phyloP scores from a whole-genome alignment of 2,329 filamentous ascomycete genomes.

The Pseudodiploospora longispora region DNA sequence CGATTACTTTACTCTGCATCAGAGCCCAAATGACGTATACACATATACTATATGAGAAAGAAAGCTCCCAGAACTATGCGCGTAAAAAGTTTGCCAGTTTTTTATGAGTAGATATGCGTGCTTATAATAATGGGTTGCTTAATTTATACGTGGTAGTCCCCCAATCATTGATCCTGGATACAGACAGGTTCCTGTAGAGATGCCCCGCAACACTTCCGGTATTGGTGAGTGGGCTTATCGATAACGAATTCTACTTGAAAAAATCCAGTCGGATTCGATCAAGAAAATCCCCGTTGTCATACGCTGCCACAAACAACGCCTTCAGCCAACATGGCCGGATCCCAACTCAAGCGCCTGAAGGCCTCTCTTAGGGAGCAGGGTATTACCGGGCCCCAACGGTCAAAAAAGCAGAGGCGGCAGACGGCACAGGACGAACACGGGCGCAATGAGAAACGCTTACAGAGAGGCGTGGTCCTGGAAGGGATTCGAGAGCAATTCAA shows the following conservation, averaged over 20 bases:
- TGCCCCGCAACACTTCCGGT: background rate
- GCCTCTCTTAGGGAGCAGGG: constrained; percentile 82
- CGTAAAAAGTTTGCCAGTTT: no score
- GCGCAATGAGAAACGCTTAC: constrained; percentile 63
- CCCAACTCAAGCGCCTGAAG: constrained; percentile 94
- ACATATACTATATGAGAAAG: no score
- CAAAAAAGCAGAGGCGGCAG: constrained; percentile 86
- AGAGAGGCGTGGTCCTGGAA: constrained; percentile 69
- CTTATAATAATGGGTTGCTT: no score
- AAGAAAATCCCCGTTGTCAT: background rate
- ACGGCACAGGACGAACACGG: constrained; percentile 57
- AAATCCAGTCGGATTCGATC: constrained; percentile 4
- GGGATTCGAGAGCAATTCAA: constrained; percentile 95
- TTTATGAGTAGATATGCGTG: no score
- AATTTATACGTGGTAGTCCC: no score
- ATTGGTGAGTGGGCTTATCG: background rate
- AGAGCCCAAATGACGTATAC: no score
- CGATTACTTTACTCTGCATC: no score
- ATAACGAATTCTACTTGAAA: constrained; percentile 7
- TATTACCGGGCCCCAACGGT: constrained; percentile 83
- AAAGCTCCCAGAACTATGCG: no score
- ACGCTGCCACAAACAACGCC: background rate
- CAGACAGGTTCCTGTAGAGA: no score
- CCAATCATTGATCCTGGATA: no score
- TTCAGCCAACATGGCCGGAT: constrained; percentile 67